Evolutionary conservation across 495 filamentous ascomycete species (phyloP).

Genomic region (Achaetomiella virescens): DNA sequence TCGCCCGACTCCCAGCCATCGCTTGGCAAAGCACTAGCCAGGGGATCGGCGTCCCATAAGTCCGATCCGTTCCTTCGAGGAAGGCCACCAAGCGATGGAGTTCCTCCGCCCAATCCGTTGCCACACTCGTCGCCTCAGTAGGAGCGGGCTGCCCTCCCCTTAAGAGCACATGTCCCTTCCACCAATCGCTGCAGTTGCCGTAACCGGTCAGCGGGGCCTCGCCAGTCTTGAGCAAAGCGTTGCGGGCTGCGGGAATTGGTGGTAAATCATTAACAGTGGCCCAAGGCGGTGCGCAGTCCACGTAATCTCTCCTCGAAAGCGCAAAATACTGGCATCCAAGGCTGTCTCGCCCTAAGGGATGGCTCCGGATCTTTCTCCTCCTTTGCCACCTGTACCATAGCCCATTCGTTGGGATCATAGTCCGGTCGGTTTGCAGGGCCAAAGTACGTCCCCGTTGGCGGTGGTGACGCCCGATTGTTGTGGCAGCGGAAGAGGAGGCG

Average conservation of each 20-base stretch:
- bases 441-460: constrained; percentile 45
- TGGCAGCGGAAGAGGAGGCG: constrained; percentile 28
- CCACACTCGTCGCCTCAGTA: constrained; percentile 34
- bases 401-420: constrained; percentile 71
- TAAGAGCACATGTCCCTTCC: constrained; percentile 65
- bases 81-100: constrained; percentile 83
- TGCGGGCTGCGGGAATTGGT: constrained; percentile 77
- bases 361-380: constrained; percentile 26
- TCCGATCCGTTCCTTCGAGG: constrained; percentile 66
- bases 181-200: constrained; percentile 71
- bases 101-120: constrained; percentile 42
- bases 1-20: constrained; percentile 3
- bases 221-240: constrained; percentile 57
- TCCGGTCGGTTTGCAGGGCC: constrained; percentile 64
- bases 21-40: constrained; percentile 9
- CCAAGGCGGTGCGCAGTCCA: constrained; percentile 52
- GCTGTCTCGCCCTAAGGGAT: constrained; percentile 51
- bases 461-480: constrained; percentile 43
- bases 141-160: constrained; percentile 50
- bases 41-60: constrained; percentile 67
- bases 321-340: constrained; percentile 65
- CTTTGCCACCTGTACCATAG: constrained; percentile 50
- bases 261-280: constrained; percentile 69
- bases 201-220: constrained; percentile 45
- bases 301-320: constrained; percentile 38